Evolutionary conservation across 2,329 filamentous ascomycete species (phyloP).

Genomic region (Sclerotinia nivalis): DNA sequence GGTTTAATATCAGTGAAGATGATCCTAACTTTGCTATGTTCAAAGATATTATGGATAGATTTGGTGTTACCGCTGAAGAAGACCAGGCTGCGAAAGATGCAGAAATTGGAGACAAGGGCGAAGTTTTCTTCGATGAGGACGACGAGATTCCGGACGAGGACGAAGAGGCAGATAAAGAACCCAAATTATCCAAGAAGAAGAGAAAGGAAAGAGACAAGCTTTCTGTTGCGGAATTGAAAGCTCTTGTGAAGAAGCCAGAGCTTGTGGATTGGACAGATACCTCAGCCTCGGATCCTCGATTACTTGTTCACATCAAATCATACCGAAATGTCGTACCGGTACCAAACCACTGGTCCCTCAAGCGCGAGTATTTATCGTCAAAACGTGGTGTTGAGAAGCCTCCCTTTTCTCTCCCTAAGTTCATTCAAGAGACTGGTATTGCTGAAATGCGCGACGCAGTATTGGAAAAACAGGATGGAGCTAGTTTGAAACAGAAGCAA

Average conservation of each 20-base stretch:
- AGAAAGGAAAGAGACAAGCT: conserved; percentile 88
- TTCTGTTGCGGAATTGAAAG: conserved; percentile 93
- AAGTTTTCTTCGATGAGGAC: conserved; percentile 80
- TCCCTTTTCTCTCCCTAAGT: conserved; percentile 87
- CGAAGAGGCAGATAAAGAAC: conserved; percentile 63
- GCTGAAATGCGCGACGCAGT: conserved; percentile 97
- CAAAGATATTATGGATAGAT: conserved; percentile 79
- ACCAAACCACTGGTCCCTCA: conserved; percentile 90
- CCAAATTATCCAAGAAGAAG: conserved; percentile 91
- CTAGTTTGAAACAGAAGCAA: conserved; percentile 91
- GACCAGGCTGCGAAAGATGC: conserved; percentile 65
- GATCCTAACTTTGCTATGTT: conserved; percentile 83
- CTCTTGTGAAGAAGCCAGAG: conserved; percentile 85
- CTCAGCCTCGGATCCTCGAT: conserved; percentile 81
- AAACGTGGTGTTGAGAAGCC: conserved; percentile 97
- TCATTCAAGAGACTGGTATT: conserved; percentile 96
- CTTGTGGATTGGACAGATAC: conserved; percentile 98
- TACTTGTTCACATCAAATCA: conserved; percentile 92
- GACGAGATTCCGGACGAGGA: conserved; percentile 85
- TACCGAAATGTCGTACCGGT: conserved; percentile 95
- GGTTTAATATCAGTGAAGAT: conserved; percentile 58
- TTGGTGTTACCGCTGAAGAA: conserved; percentile 65
- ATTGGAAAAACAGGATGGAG: conserved; percentile 91
- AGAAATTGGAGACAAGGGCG: conserved; percentile 73
- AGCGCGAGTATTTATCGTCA: conserved; percentile 94